Conservation (phyloP, 2,329 filamentous ascomycete species). For the Fusarium oxysporum region DNA sequence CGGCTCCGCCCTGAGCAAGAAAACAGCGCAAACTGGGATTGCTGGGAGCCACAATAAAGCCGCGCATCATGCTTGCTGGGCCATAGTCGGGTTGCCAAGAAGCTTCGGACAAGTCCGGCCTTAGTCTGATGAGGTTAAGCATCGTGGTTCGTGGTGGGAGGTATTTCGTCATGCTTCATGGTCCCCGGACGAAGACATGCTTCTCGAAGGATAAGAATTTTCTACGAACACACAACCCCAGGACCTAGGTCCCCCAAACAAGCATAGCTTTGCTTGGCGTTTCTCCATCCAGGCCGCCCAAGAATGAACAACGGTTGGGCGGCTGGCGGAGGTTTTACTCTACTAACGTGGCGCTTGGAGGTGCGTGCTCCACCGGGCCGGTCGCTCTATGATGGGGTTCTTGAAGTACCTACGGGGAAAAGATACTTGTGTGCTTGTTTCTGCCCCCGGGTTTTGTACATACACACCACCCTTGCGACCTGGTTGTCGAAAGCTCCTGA, state of each 20-base stretch:
- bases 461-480: conserved; percentile 39
- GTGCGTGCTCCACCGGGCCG: conserved; percentile 44
- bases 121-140: conserved; percentile 39
- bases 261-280: conserved; percentile 31
- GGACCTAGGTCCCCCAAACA: conserved; percentile 15
- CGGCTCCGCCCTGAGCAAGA: conserved; percentile 36
- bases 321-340: conserved; percentile 34
- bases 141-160: conserved; percentile 32
- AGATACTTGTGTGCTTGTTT: conserved; percentile 41
- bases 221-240: conserved; percentile 29
- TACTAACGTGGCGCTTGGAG: conserved; percentile 23
- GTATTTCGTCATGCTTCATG: conserved; percentile 37
- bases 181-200: conserved; percentile 40
- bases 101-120: conserved; percentile 46
- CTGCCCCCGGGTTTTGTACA: conserved; percentile 45
- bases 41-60: conserved; percentile 40
- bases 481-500: not conserved
- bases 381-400: conserved; percentile 29
- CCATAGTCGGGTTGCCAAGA: conserved; percentile 43
- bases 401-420: conserved; percentile 48
- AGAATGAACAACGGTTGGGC: conserved; percentile 32
- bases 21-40: conserved; percentile 38
- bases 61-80: conserved; percentile 39
- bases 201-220: conserved; percentile 49
- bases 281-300: conserved; percentile 28